Conservation (phyloP, 176 grass and related monocot species). For the Aegilops longissima region DNA sequence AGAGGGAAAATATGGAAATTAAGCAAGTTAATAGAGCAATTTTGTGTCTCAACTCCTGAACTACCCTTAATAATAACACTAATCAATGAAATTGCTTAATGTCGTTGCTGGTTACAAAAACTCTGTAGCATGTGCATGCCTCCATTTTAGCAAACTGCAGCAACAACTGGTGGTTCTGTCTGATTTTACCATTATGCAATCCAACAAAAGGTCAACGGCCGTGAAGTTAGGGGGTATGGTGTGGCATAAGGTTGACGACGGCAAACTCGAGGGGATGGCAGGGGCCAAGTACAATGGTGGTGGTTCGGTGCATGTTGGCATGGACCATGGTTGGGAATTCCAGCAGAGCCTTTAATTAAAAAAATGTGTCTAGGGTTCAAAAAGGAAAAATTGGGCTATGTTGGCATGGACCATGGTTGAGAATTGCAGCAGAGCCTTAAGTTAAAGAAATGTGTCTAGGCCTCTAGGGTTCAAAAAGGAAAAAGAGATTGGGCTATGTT, state of each 20-base stretch:
- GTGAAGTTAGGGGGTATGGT: neutral
- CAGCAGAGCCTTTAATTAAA: too few species aligned
- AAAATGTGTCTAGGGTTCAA: too few species aligned
- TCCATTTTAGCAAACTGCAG: neutral
- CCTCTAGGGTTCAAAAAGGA: too few species aligned
- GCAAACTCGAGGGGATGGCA: neutral
- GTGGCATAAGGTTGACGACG: neutral
- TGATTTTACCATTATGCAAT: neutral
- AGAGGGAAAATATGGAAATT: neutral
- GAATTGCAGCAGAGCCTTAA: too few species aligned
- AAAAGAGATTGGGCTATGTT: neutral
- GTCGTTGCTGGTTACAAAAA: neutral
- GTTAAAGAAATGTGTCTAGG: too few species aligned
- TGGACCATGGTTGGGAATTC: neutral
- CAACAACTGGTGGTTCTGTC: neutral
- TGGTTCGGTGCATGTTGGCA: neutral
- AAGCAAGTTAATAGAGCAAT: neutral
- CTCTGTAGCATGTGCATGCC: neutral
- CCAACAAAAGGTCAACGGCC: neutral
- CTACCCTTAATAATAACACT: neutral
- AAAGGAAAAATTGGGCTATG: neutral
- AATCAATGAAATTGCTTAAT: neutral
- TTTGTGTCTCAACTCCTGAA: neutral
- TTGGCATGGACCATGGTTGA: neutral
- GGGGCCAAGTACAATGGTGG: neutral